Evolutionary conservation across 176 grass and related monocot species (phyloP), one percentile per base, ranked within the genome.

Genomic region (Lolium multiflorum): DNA sequence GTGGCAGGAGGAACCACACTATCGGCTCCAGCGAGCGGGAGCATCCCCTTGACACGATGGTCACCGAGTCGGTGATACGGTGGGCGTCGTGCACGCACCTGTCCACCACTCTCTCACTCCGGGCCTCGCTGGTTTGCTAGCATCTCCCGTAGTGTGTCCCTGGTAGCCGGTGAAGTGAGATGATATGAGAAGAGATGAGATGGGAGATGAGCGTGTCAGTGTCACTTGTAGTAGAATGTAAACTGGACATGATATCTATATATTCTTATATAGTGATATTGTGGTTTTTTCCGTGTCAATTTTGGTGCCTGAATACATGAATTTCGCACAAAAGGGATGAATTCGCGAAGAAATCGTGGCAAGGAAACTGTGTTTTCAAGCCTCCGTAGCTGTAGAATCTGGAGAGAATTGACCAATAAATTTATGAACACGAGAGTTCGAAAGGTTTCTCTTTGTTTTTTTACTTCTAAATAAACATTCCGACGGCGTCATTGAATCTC

Each of bases 51-150:
- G 94, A 98, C 48, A 65, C 78, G 80, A 63, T 76, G 44, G 94
- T 93, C 26, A 76, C 97, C 0, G 97, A 99, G 89, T 98, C 94
- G 6, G 89, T 98, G 24, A 96, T 98, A 59, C 88, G 94, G 16
- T 98, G 97, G 97, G 90, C 92, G 8, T 98, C 97, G n/a, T 99
- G 97, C 91, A 94, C 97, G 10, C 58, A 87, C 31, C 65, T 94
- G 16, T 94, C 97, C 31, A 92, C 77, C 64, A 70, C 94, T 39
- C 92, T 88, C 22, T 99, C 97, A 20, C 92, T 94, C 70, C 90
- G 79, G 26, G 91, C 97, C 16, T 99, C 94, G 1, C 88, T 99
- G 48, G 94, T 99, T 55, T 99, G 93, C 91, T 99, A 91, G 91
- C 51, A 61, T 68, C 22, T 28, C 38, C 22, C 2, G 24, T 65